Percentiles rank a stretch among this genome's conserved stretches.
Conservation (phyloP, 345 rosid species). For the Eucalyptus marginata region DNA sequence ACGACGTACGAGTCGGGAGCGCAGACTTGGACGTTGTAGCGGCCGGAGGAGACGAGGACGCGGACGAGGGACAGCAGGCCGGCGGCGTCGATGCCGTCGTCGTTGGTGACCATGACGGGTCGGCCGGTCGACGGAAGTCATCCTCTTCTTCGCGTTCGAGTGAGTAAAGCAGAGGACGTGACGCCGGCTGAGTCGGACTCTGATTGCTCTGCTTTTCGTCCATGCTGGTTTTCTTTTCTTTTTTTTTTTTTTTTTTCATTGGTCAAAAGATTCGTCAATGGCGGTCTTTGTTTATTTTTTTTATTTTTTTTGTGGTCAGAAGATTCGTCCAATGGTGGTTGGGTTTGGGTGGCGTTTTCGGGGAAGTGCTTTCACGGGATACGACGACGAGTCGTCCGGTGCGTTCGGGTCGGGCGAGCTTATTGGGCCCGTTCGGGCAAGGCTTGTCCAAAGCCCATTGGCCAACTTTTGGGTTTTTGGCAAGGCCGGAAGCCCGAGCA, state of each 20-base stretch:
- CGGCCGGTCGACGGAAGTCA: neutral
- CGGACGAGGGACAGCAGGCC: constrained; percentile 64
- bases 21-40: constrained; percentile 63
- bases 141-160: neutral
- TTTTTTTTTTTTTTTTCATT: too few relatives aligned
- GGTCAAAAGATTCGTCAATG: neutral
- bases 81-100: constrained; percentile 92
- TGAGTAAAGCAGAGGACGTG: neutral
- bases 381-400: neutral
- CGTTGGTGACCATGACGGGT: constrained; percentile 66
- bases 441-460: neutral
- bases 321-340: neutral
- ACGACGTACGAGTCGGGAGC: constrained; percentile 77
- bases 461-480: neutral
- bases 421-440: neutral
- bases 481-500: too few relatives aligned
- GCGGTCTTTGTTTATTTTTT: too few relatives aligned
- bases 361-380: neutral
- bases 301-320: too few relatives aligned
- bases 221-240: too few relatives aligned
- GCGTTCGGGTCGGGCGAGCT: neutral
- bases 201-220: neutral
- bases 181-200: neutral
- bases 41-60: constrained; percentile 57
- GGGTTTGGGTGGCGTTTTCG: neutral